Evolutionary conservation across 495 filamentous ascomycete genomes (phyloP).

Genomic region (Xylaria acuta): DNA sequence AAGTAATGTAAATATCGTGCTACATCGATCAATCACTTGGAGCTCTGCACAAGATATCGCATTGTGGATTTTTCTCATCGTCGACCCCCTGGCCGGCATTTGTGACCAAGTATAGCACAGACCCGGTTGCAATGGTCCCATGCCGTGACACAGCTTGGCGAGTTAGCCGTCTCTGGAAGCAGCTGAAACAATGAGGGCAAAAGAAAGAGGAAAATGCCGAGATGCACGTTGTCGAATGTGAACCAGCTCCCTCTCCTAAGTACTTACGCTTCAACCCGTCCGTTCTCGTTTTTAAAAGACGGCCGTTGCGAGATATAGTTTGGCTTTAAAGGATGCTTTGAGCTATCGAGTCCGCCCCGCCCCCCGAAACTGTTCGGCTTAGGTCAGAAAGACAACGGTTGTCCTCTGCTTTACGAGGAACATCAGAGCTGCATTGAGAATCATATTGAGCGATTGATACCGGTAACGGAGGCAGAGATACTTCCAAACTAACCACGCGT

Average conservation of each 20-base stretch:
- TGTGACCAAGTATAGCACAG: not conserved
- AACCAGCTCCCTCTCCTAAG: no score
- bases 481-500: no score
- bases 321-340: no score
- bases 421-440: not conserved
- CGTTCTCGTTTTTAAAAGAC: not conserved
- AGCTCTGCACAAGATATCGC: not conserved
- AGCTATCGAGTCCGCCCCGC: not conserved
- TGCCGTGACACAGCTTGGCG: slow-evolving; percentile 1
- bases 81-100: not conserved
- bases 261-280: not conserved
- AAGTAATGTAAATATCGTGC: not conserved
- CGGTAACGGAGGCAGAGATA: not conserved
- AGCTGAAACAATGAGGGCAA: not conserved
- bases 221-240: not conserved
- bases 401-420: not conserved
- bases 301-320: no score
- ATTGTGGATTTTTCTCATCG: not conserved
- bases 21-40: not conserved
- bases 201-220: not conserved
- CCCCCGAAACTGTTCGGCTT: not conserved
- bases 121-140: not conserved
- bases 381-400: not conserved
- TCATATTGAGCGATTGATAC: not conserved
- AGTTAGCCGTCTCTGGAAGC: not conserved